phyloP scores from a whole-genome alignment of 2,329 filamentous ascomycete species.

The Colletotrichum graminicola region DNA sequence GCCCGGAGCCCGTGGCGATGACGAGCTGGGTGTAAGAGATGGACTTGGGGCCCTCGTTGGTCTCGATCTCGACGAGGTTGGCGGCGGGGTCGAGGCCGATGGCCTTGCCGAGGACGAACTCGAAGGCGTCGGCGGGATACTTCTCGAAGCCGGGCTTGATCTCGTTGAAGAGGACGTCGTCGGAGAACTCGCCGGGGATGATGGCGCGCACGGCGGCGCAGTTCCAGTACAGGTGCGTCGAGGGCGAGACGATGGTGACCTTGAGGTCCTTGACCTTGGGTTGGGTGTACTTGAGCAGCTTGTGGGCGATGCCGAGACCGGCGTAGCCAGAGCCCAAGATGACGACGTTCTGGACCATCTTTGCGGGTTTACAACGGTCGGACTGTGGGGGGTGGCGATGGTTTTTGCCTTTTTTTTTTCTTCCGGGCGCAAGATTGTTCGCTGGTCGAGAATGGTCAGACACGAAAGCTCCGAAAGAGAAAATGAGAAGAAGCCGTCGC shows the following conservation, averaged over 20 bases:
- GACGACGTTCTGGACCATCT: constrained; percentile 53
- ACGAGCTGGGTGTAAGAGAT: constrained; percentile 66
- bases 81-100: constrained; percentile 55
- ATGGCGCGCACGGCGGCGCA: constrained; percentile 62
- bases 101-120: constrained; percentile 65
- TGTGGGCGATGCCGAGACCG: constrained; percentile 63
- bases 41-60: constrained; percentile 51
- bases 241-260: constrained; percentile 61
- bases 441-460: neutral
- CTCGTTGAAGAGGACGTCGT: constrained; percentile 56
- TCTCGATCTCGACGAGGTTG: constrained; percentile 58
- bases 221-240: constrained; percentile 63
- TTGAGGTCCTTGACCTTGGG: constrained; percentile 52
- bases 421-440: neutral
- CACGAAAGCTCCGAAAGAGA: constrained; percentile 5
- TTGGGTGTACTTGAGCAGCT: constrained; percentile 60
- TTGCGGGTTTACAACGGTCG: neutral
- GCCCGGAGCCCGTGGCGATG: constrained; percentile 66
- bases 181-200: constrained; percentile 59
- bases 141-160: constrained; percentile 60
- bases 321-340: constrained; percentile 63
- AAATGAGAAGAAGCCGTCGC: neutral
- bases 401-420: neutral
- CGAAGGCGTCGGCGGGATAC: constrained; percentile 62
- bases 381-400: too few species aligned